Base-by-base conservation (phyloP, 2,329 filamentous ascomycete species). In the Claviceps fusiformis region DNA sequence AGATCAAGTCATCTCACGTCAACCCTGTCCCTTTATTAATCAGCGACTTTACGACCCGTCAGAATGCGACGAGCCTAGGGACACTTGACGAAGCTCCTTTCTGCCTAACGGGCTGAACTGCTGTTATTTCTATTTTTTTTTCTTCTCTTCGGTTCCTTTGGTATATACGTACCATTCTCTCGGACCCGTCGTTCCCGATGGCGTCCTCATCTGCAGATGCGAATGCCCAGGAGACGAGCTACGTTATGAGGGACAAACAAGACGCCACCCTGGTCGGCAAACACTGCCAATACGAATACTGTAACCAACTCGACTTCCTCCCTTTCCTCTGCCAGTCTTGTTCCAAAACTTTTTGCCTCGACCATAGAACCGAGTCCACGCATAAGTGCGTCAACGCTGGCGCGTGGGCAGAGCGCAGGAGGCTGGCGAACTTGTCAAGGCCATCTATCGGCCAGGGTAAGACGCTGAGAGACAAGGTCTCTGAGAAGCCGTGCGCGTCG, bases 241-340 rank as follows among this genome's bases (percentile, higher is more conserved):
- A 84, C 74, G 78, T 84, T 68, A 91, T 91, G 85, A 77, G 86
- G 65, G 79, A 82, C 64, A 78, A 71, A 57, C 67, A 78, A 67
- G 91, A 96, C 71, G 85, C 91, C 50, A 85, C 88, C 63, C 80
- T 91, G 29, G 86, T 97, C 62, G 93, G 93, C 70, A 82, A 82
- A 59, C 91, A 96, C 75, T 98, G 93, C 79, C 83, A 96, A 70
- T 85, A 87, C 71, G 76, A 86, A 60, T 95, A 89, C 76, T 98
- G 93, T 77, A 86, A 91, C 68, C 87, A 93, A 67, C 87, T 97
- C 58, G 93, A 97, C 72, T 97, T 98, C 70, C 82, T 98, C 5
- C 93, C 93, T 4, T 97, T 97, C 71, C 80, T 83, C 66, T 98
- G 93, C 74, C 88, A 95, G 68, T 93, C 87, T 62, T 98, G 93